phyloP scores from a whole-genome alignment of 371 early-diverging fungal species.

The Vavraia culicis region DNA sequence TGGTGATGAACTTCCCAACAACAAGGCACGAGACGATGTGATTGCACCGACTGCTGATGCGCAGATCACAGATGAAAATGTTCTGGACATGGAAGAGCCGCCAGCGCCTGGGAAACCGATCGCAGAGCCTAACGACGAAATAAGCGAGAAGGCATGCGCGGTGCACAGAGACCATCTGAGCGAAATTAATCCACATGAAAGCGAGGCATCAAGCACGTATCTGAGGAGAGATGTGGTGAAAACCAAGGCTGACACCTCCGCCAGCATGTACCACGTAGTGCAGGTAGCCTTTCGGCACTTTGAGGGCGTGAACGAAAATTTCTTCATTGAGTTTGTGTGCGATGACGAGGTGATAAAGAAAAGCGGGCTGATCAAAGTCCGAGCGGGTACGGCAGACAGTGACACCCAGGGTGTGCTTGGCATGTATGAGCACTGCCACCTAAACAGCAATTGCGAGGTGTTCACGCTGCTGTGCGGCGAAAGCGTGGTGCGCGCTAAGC shows the following conservation, averaged over 20 bases:
- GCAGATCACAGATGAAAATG: too few species aligned
- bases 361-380: slow-evolving; percentile 7
- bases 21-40: slow-evolving; percentile 3
- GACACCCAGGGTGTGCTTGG: too few species aligned
- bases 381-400: background rate
- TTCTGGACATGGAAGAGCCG: too few species aligned
- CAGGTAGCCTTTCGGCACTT: slow-evolving; percentile 29
- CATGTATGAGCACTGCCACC: too few species aligned
- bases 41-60: too few species aligned
- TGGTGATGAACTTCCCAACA: background rate
- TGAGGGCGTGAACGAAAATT: slow-evolving; percentile 15
- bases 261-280: slow-evolving; percentile 9
- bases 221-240: too few species aligned
- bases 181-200: too few species aligned
- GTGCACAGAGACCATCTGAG: too few species aligned
- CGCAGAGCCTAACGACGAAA: too few species aligned
- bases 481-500: slow-evolving; percentile 17
- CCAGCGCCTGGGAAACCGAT: too few species aligned
- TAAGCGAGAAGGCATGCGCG: too few species aligned
- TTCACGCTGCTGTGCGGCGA: slow-evolving; percentile 18
- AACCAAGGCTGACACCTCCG: background rate
- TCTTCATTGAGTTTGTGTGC: slow-evolving; percentile 17
- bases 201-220: too few species aligned
- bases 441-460: background rate
- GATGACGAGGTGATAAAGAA: slow-evolving; percentile 3